phyloP scores from a whole-genome alignment of 2,329 filamentous ascomycete genomes.

The Fusarium sp. region DNA sequence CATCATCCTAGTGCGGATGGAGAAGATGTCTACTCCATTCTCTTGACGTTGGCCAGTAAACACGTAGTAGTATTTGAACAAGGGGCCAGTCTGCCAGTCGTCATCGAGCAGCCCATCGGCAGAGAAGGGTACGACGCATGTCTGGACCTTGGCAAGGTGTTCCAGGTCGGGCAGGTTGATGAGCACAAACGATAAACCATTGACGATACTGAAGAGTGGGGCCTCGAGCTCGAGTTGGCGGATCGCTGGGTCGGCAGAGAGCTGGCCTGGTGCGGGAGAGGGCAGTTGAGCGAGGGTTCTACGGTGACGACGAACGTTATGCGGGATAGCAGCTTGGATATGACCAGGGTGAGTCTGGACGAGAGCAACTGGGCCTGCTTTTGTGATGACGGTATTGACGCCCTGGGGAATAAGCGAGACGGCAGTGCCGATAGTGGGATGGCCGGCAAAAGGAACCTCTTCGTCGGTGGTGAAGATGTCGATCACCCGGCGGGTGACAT shows the following conservation, averaged over 20 bases:
- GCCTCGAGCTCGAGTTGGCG: constrained; percentile 54
- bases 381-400: constrained; percentile 62
- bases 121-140: constrained; percentile 50
- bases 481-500: constrained; percentile 55
- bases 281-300: constrained; percentile 52
- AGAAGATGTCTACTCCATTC: constrained; percentile 44
- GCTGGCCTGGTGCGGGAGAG: constrained; percentile 37
- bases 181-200: constrained; percentile 80
- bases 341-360: constrained; percentile 51
- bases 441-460: constrained; percentile 72
- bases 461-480: constrained; percentile 69
- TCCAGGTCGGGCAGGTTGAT: constrained; percentile 71
- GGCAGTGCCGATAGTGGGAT: constrained; percentile 70
- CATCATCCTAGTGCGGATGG: constrained; percentile 72
- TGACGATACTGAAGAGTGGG: constrained; percentile 73
- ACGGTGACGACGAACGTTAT: constrained; percentile 73
- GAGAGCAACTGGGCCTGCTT: constrained; percentile 68
- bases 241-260: constrained; percentile 47
- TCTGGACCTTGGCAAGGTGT: constrained; percentile 60
- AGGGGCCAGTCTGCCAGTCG: constrained; percentile 67
- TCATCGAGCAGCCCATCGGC: constrained; percentile 58
- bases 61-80: constrained; percentile 71
- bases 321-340: constrained; percentile 74
- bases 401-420: constrained; percentile 58
- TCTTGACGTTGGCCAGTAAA: constrained; percentile 48